Conservation (phyloP, 2,329 filamentous ascomycete species). For the Penicillium sp. region DNA sequence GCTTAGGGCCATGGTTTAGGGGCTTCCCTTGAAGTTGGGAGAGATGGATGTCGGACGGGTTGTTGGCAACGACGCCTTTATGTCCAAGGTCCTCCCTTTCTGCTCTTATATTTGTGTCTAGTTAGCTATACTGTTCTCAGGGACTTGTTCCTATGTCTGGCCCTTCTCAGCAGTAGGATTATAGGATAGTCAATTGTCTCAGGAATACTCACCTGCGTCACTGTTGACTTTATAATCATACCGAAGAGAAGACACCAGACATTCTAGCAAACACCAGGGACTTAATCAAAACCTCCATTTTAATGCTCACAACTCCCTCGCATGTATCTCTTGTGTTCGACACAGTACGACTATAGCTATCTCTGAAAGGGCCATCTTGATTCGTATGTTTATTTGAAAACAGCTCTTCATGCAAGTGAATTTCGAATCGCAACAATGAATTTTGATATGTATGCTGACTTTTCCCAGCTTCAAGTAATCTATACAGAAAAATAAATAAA, state of each 20-base stretch:
- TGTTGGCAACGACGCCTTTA: background rate
- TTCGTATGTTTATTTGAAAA: background rate
- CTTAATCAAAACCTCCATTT: background rate
- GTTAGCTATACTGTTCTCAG: background rate
- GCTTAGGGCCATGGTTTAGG: constrained; percentile 11
- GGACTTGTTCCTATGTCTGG: background rate
- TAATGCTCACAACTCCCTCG: background rate
- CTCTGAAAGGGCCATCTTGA: background rate
- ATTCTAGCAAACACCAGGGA: background rate
- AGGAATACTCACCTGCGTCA: background rate
- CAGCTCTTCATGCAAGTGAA: background rate
- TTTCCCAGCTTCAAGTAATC: background rate
- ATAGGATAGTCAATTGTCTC: background rate
- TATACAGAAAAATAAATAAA: background rate
- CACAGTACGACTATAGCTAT: background rate
- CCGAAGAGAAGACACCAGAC: too few species aligned
- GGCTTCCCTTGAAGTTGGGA: background rate
- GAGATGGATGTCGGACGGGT: constrained; percentile 14
- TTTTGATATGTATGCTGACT: background rate
- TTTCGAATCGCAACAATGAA: background rate
- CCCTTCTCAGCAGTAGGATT: background rate
- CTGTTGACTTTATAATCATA: background rate
- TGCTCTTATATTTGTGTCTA: background rate
- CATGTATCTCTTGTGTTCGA: background rate
- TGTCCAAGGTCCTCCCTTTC: background rate